A percentile compares a stretch with the other conserved stretches of the same genome.
Conservation (phyloP, 805 yeast genomes). For the Sugiyamaella chiloensis region DNA sequence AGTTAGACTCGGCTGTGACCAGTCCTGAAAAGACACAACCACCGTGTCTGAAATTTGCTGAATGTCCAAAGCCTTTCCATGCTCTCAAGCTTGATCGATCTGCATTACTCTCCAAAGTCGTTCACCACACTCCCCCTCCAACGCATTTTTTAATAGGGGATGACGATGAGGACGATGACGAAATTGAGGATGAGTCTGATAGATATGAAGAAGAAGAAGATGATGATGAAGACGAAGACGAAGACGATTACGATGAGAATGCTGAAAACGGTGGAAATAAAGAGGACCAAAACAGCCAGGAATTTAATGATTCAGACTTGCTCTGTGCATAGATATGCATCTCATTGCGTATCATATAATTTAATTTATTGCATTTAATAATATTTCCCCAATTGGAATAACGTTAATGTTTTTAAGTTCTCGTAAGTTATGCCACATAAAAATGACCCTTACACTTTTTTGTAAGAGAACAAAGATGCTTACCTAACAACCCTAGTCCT, state of each 20-base stretch:
- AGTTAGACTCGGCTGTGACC: neutral
- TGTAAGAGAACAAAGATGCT: too few species aligned
- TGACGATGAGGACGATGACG: conserved; percentile 13
- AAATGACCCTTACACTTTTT: too few species aligned
- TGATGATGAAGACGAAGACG: conserved; percentile 19
- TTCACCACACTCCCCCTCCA: conserved; percentile 13
- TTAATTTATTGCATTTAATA: conserved; percentile 5
- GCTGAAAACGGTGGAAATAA: conserved; percentile 17
- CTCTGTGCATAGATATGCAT: too few species aligned
- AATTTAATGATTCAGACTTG: too few species aligned
- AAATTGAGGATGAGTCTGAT: conserved; percentile 17
- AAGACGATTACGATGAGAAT: conserved; percentile 19
- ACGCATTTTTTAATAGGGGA: conserved; percentile 2
- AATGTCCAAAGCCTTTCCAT: conserved; percentile 13
- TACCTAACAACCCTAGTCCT: too few species aligned
- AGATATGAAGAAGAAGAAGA: conserved; percentile 14
- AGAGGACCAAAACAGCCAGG: neutral
- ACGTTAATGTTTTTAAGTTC: too few species aligned
- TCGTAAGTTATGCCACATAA: too few species aligned
- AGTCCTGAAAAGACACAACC: neutral
- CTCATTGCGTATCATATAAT: too few species aligned
- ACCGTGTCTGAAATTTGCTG: neutral
- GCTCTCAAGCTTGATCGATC: neutral
- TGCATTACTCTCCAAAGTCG: conserved; percentile 1
- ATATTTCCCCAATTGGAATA: too few species aligned